Base-by-base conservation (phyloP, 305 asterid genomes). In the Fraxinus nigra region DNA sequence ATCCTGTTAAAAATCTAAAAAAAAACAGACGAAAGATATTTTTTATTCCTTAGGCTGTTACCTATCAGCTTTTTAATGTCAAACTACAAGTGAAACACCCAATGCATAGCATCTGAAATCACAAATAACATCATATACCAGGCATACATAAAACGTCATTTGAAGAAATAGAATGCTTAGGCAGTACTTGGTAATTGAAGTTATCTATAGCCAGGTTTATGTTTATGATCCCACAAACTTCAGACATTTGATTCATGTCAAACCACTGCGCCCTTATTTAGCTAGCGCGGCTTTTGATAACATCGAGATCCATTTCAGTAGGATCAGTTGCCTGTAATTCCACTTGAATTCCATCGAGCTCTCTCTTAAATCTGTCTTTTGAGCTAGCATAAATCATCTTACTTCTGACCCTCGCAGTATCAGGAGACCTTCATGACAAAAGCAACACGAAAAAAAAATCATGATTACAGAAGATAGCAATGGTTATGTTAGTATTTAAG, bases 311-410 rank as follows among this genome's bases (percentile, higher is more conserved):
- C 94, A 92, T 89, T 86, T 92, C 95, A 75, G 95, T 91, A 7
- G 95, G 95, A 80, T 92, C 97, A 0, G 95, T 91, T 38, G 95
- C 95, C 85, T 91, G 95, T 35, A 90, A 81, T 82, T 91, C 97
- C 59, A 92, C 87, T 84, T 92, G 95, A 83, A 92, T 88, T 24
- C 94, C 94, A 35, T 91, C 93, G 3, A 91, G 80, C 88, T 91
- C 93, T 88, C 92, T 89, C 89, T 91, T 91, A 84, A 89, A 88
- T 69, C 92, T 86, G 75, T 91, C 95, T 83, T 89, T 91, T 35
- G 93, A 86, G 82, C 95, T 91, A 59, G 94, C 97, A 61, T 92
- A 90, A 40, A 92, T 92, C 97, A 91, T 92, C 93, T 90, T 92
- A 90, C 90, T 90, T 87, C 95, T 88, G 81, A 92, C 92, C 78